Base-by-base conservation (phyloP, 1,284 basidiomycete genomes). In the Naganishia cerealis region DNA sequence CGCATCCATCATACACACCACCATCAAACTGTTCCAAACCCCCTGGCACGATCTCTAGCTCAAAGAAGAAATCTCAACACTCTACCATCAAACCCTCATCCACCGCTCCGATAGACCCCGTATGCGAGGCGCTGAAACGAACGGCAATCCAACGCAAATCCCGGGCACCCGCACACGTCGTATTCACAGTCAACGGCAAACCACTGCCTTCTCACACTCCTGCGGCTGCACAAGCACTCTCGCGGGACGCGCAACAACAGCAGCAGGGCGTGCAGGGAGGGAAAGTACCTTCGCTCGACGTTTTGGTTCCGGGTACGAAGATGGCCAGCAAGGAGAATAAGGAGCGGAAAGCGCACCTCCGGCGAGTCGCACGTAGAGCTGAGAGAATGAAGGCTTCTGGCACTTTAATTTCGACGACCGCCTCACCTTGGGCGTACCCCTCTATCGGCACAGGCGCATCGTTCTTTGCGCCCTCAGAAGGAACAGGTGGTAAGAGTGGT, bases 291-390 rank as follows among this genome's bases (percentile, higher is more conserved):
- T 33, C 29, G 3, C 29, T 33, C 29, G 29, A 33, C 29, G 12
- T 9, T 21, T 3, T 6, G 7, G 46, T n/a, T 24, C n/a, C 46
- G 18, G 13, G 8, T 21, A 24, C 46, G 5, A 24, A 2, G 46
- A 24, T 9, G 21, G n/a, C n/a, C 24, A 24, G 8, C 10, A 50
- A 21, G 46, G 46, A 50, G 46, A 50, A 50, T 21, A 50, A 50
- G 43, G 36, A 53, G n/a, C 55, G 55, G 36, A 63, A 63, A 53
- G 50, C 50, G 12, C 61, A 63, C 29, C 43, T 63, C 7, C 61
- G 61, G 1, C 48, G 61, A 5, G 26, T 63, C 21, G 61, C 61
- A 40, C 61, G 61, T 24, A 48, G 61, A 26, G 50, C 39, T 12
- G 21, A 52, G n/a, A 48, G 61, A 6, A 10, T 63, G 5, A 52